A percentile compares a stretch with the other conserved stretches of the same genome.
Evolutionary conservation across 2,329 filamentous ascomycete genomes (phyloP).

Genomic region (Diaporthe sp.): DNA sequence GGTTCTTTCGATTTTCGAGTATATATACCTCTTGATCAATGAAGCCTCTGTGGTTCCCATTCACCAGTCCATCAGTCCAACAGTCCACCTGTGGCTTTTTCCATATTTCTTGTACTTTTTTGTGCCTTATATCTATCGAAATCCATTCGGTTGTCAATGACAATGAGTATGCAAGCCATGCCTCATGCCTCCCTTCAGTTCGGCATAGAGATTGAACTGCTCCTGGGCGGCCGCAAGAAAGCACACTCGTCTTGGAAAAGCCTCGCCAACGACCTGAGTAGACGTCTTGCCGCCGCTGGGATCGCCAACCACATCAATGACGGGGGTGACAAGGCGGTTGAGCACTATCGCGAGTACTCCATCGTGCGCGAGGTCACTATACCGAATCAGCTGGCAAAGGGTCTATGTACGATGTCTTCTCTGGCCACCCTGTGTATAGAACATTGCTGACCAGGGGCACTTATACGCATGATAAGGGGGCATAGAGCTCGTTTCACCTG

Average conservation of each 20-base stretch:
- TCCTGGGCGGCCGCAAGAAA: slow-evolving; percentile 50
- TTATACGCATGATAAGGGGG: slow-evolving; percentile 42
- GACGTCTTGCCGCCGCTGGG: slow-evolving; percentile 47
- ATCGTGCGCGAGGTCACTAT: slow-evolving; percentile 54
- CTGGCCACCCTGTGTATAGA: background rate
- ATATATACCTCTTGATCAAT: background rate
- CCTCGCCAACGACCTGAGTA: slow-evolving; percentile 52
- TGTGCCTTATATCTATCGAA: background rate
- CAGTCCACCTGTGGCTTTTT: background rate
- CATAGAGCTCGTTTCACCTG: slow-evolving; percentile 53
- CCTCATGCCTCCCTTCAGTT: slow-evolving; percentile 44
- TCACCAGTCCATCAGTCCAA: background rate
- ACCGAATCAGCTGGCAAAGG: slow-evolving; percentile 47
- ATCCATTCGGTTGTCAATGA: background rate
- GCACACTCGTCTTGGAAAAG: slow-evolving; percentile 48
- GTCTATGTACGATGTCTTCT: slow-evolving; percentile 46
- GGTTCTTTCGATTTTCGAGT: background rate
- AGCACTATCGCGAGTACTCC: slow-evolving; percentile 53
- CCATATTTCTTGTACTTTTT: no score
- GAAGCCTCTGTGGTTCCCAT: background rate
- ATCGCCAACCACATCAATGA: slow-evolving; percentile 52
- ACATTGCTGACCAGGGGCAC: background rate
- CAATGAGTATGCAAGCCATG: slow-evolving; percentile 2
- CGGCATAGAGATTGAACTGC: slow-evolving; percentile 54
- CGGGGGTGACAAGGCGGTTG: slow-evolving; percentile 44